Evolutionary conservation across 2,329 filamentous ascomycete species (phyloP).

Genomic region (Zasmidium angulare): DNA sequence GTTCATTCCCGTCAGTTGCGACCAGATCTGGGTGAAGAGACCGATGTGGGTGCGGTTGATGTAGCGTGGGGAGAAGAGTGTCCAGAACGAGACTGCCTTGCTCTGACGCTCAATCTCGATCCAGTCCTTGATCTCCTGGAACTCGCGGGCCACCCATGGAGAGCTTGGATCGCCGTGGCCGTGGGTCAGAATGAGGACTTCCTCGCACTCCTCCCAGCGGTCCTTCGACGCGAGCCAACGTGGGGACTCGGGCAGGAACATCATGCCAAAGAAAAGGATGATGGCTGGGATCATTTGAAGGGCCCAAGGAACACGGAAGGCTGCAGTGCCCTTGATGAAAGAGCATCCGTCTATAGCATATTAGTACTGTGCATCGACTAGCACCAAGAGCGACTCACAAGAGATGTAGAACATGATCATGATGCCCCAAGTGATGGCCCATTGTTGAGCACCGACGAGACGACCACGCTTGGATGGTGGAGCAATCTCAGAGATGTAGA

Average conservation of each 20-base stretch:
- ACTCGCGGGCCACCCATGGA: constrained; percentile 62
- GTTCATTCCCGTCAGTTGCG: constrained; percentile 73
- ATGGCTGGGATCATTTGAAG: constrained; percentile 51
- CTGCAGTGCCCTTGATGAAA: constrained; percentile 57
- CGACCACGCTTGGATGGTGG: constrained; percentile 59
- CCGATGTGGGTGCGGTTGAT: constrained; percentile 70
- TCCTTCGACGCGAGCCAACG: constrained; percentile 54
- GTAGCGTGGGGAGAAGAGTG: constrained; percentile 70
- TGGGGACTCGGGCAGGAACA: constrained; percentile 62
- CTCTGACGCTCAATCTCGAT: constrained; percentile 71
- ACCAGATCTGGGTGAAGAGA: constrained; percentile 71
- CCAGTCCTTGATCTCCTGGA: constrained; percentile 69
- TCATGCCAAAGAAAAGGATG: constrained; percentile 50
- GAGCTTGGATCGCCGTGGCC: constrained; percentile 36
- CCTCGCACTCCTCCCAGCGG: constrained; percentile 45
- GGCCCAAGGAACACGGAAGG: constrained; percentile 53
- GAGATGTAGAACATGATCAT: constrained; percentile 46
- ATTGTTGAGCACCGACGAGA: constrained; percentile 71
- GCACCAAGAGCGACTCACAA: no score
- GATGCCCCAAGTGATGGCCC: constrained; percentile 61
- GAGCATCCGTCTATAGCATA: constrained; percentile 53
- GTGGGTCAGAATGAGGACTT: constrained; percentile 45
- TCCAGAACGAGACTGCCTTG: constrained; percentile 66
- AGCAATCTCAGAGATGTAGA: constrained; percentile 68
- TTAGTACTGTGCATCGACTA: no score